Percentiles rank a stretch among this genome's conserved stretches.
These are phyloP conservation scores for Acanthochlamys bracteata DNA, from an alignment of 106 monocot genomes.

Conservation along the genomic window DNA sequence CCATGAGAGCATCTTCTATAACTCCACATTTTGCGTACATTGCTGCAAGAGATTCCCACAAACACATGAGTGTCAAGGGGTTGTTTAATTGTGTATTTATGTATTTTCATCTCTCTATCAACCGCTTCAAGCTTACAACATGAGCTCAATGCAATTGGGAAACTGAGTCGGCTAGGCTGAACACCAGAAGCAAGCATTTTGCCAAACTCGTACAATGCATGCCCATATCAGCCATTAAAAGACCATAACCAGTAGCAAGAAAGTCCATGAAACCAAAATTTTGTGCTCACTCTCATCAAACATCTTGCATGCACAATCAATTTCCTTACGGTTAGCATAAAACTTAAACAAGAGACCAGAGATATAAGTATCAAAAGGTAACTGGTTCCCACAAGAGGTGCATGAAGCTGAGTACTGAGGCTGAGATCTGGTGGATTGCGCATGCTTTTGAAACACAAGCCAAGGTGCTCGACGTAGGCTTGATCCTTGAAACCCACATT, in stretches of 20 bases:
- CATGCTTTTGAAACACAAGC: constrained; percentile 58
- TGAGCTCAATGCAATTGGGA: constrained; percentile 49
- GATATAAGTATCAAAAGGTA: constrained; percentile 34
- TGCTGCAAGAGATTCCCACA: constrained; percentile 59
- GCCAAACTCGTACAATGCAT: constrained; percentile 37
- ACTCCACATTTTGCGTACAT: constrained; percentile 67
- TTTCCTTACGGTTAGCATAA: constrained; percentile 61
- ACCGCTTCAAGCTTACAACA: constrained; percentile 52
- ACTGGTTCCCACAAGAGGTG: constrained; percentile 28
- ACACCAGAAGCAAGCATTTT: constrained; percentile 31
- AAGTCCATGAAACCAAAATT: constrained; percentile 61
- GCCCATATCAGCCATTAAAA: constrained; percentile 39
- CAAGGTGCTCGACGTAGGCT: constrained; percentile 71
- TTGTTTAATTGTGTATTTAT: constrained; percentile 30
- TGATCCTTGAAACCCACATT: constrained; percentile 41
- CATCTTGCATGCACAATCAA: constrained; percentile 27
- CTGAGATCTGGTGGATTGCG: constrained; percentile 20
- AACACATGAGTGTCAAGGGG: constrained; percentile 50
- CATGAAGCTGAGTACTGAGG: constrained; percentile 55
- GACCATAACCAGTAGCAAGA: constrained; percentile 48
- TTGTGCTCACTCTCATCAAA: constrained; percentile 32
- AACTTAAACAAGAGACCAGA: constrained; percentile 63
- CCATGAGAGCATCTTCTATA: constrained; percentile 28
- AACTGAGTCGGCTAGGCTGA: constrained; percentile 58
- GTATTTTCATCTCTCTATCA: constrained; percentile 45